Evolutionary conservation across 148 eudicot genomes (phyloP), one percentile per base, ranked within the genome.

Genomic region (Rhododendron ferrugineum): DNA sequence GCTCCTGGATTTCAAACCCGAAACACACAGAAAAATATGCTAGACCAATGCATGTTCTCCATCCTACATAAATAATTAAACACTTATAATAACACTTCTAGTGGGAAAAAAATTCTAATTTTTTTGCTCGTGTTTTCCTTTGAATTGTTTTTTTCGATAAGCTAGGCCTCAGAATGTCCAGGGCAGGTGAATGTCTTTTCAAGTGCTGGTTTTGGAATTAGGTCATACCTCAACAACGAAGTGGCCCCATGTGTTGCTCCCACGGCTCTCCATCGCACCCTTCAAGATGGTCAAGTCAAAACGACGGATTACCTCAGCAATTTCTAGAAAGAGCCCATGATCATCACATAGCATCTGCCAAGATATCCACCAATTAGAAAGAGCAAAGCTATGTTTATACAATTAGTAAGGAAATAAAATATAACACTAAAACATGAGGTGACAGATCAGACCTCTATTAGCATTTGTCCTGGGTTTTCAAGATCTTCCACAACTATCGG

Each of bases 401-500:
- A 78, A 46, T 2, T 70, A 74, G 22, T n/a, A 54, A 54, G 13
- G 26, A 7, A 52, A 30, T 20, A 5, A 54, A 22, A 47, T 10
- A 73, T 52, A 32, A 32, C 34, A 49, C 30, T 72, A 70, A 6
- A 9, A 47, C 13, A 49, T 47, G 32, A 49, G 73, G 66, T 37
- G 22, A 84, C 73, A 79, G 46, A 16, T 88, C 78, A 58, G 85
- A 96, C 98, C 98, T 94, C 92, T 82, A 96, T 96, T 44, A 91
- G 91, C 91, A 96, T 92, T 74, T 90, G 91, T n/a, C 96, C 93
- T 2, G 95, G 96, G 74, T 64, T 88, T 82, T 92, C 92, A 81
- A 96, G 89, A 89, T 94, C 98, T 86, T 94, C 92, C 75, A 96
- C 96, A 81, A 89, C 84, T 76, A 96, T 92, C 26, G 98, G 98